Percentiles rank a stretch among this genome's conserved stretches.
These are phyloP conservation scores for Orobanche coerulescens DNA, from an alignment of 257 asterid genomes.

Conservation along the genomic window DNA sequence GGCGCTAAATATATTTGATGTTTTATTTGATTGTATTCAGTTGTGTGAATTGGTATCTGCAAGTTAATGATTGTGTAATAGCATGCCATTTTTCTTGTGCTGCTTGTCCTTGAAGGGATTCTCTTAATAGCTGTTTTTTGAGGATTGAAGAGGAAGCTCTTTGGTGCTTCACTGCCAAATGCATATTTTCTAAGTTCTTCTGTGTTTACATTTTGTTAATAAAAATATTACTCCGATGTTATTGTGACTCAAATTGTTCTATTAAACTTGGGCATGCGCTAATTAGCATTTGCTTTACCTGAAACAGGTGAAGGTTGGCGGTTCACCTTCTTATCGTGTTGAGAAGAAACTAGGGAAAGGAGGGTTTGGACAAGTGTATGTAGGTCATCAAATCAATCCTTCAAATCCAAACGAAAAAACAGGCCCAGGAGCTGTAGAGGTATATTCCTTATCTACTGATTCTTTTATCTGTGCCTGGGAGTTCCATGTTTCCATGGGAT, in stretches of 20 bases:
- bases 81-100: background rate
- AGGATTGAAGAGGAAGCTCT: slow-evolving; percentile 3
- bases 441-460: slow-evolving; percentile 11
- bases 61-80: background rate
- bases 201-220: slow-evolving; percentile 1
- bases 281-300: slow-evolving; percentile 5
- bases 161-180: slow-evolving; percentile 11
- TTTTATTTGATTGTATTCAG: background rate
- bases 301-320: slow-evolving; percentile 40
- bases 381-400: slow-evolving; percentile 58
- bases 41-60: background rate
- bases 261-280: no score
- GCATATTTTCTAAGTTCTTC: background rate
- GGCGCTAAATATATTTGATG: no score
- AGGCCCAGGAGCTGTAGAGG: slow-evolving; percentile 72
- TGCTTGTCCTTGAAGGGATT: background rate
- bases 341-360: slow-evolving; percentile 72
- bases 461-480: slow-evolving; percentile 7
- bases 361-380: slow-evolving; percentile 79
- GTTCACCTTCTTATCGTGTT: slow-evolving; percentile 53
- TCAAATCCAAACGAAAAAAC: slow-evolving; percentile 44
- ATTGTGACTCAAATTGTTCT: background rate
- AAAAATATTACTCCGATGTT: background rate
- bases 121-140: background rate
- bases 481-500: background rate